Evolutionary conservation across 768 basidiomycete species (phyloP), one percentile per base, ranked within the genome.

Genomic region (Mycena albidolilacea): DNA sequence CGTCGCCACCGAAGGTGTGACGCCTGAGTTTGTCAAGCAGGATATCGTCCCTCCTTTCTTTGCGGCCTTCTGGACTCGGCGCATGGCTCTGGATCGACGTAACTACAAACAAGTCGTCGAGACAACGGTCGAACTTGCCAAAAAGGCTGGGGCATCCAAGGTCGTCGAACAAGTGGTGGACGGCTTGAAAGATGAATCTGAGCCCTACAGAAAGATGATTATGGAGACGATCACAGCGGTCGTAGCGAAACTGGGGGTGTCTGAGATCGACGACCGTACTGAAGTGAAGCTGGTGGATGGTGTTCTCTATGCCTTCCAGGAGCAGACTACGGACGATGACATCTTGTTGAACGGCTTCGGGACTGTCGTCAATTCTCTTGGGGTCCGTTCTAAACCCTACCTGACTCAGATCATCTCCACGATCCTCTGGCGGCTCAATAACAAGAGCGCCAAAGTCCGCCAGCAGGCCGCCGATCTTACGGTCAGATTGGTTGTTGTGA

Each of bases 211-310:
- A 74, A 99, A 99, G 89, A 99, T 99, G 98, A 96, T 98, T 60
- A 98, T 99, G 96, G 98, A 99, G 85, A 99, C 97, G 0, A 97
- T 99, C 75, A 97, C 96, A 23, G 97, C 97, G 82, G 97, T 99
- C 55, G 87, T 99, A 54, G 91, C 92, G 9, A 94, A 92, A 7
- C 90, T 97, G 0, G 97, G 98, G 60, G 97, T 97, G 21, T 95
- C 97, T 1, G 97, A 98, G 79, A 93, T 99, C 63, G 97, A 99
- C 78, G 96, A 98, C 82, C 89, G 97, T 64, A 87, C 98, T 52
- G 97, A 99, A 82, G 91, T 97, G 46, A 90, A 93, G 69, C 89
- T 99, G 14, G 95, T 99, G 38, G 98, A 99, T 78, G 97, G 98
- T 41, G 98, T 99, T 83, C 97, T 99, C 81, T 98, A 97, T 80